Base-by-base conservation (phyloP, 805 yeast species). In the Zygoascus tannicola region DNA sequence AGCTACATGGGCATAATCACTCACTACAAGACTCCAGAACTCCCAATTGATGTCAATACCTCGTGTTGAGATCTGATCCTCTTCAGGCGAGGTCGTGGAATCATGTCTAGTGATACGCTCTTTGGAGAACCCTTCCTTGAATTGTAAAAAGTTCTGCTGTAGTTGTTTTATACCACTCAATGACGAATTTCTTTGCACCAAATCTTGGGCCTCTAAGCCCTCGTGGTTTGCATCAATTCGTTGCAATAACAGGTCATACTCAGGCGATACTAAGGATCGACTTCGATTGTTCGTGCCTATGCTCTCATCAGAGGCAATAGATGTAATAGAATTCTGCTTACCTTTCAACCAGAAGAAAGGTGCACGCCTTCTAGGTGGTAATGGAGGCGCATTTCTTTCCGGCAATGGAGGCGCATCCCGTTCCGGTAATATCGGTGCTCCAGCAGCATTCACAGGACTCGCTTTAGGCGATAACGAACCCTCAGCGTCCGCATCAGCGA, bases 11-110 rank as follows among this genome's bases (percentile, higher is more conserved):
- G 78, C 70, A 56, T 86, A 85, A 59, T 87, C 82, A 50, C 81
- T 78, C 3, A 86, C 85, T 15, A 88, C 83, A 32, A 67, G 67
- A 4, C 88, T 74, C 97, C 97, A 90, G 59, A 85, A 84, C 37
- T 82, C 84, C 67, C 67, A 64, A 49, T 62, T 58, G 16, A 55
- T 50, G 26, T 34, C 32, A 35, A 43, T 5, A 22, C 32, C 38
- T 22, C 39, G 16, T 35, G 40, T 34, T 32, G 38, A 38, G 21
- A 28, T 21, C 10, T 15, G 38, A 22, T 40, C 43, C 38, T 38
- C 44, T 19, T 44, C 44, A 32, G 23, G 20, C 28, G 20, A 32
- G 18, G 45, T 33, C 21, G 41, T 21, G 15, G 44, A 14, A 21
- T n/a, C 15, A 12, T 7, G 7, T 8, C 10, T 12, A 12, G 10